Evolutionary conservation across 2,329 filamentous ascomycete genomes (phyloP).

Genomic region (Aspergillus pseudoviridinutans): DNA sequence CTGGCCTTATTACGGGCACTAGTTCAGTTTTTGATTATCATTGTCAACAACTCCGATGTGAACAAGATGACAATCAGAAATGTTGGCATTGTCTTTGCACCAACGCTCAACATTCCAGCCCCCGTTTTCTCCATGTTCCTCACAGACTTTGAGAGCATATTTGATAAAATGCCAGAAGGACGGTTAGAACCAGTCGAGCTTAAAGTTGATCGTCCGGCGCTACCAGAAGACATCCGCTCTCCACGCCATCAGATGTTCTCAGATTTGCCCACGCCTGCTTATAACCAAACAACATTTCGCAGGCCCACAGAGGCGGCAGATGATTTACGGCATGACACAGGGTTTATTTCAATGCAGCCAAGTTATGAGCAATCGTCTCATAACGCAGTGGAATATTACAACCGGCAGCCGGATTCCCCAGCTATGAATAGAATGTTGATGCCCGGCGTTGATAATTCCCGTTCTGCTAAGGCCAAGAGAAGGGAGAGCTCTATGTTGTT

Average conservation of each 20-base stretch:
- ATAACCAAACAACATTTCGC: conserved; percentile 54
- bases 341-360: conserved; percentile 50
- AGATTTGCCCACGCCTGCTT: conserved; percentile 61
- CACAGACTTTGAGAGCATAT: conserved; percentile 84
- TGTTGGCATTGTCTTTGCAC: conserved; percentile 96
- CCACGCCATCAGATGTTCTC: conserved; percentile 64
- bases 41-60: conserved; percentile 81
- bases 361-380: conserved; percentile 42
- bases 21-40: conserved; percentile 82
- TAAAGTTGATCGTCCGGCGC: conserved; percentile 36
- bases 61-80: conserved; percentile 99
- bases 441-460: conserved; percentile 32
- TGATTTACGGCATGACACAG: conserved; percentile 42
- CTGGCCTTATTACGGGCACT: conserved; percentile 77
- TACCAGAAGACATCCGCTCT: conserved; percentile 58
- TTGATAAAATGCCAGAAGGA: conserved; percentile 61
- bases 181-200: conserved; percentile 38
- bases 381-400: conserved; percentile 24
- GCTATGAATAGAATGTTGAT: conserved; percentile 41
- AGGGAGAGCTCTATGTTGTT: conserved; percentile 48
- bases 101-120: conserved; percentile 91
- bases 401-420: conserved; percentile 19
- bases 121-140: conserved; percentile 92
- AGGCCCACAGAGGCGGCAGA: conserved; percentile 24
- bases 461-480: conserved; percentile 42